A percentile compares a stretch with the other conserved stretches of the same genome.
phyloP scores from a whole-genome alignment of 2,329 filamentous ascomycete genomes.

The Sporothrix inflata region DNA sequence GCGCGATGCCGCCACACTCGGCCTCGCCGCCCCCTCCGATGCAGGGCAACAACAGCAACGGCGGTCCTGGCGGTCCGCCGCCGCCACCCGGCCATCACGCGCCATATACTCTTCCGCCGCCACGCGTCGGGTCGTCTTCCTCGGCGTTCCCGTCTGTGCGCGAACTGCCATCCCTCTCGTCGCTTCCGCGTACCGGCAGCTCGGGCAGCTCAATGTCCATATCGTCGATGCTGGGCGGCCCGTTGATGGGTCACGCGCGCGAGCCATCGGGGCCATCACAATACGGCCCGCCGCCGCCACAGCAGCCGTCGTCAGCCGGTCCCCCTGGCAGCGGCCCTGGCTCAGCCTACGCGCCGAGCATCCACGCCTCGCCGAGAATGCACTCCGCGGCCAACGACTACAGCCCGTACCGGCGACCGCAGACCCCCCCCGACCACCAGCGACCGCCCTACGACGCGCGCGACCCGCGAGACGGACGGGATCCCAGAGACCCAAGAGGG shows the following conservation, averaged over 20 bases:
- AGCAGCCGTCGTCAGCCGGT: neutral
- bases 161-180: slow-evolving; percentile 56
- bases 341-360: slow-evolving; percentile 50
- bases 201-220: slow-evolving; percentile 63
- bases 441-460: slow-evolving; percentile 54
- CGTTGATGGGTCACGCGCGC: slow-evolving; percentile 44
- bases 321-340: slow-evolving; percentile 44
- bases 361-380: slow-evolving; percentile 61
- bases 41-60: slow-evolving; percentile 8
- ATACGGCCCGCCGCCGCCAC: slow-evolving; percentile 40
- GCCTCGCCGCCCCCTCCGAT: slow-evolving; percentile 34
- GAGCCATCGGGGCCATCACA: slow-evolving; percentile 43
- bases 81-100: slow-evolving; percentile 36
- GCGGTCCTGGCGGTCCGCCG: slow-evolving; percentile 30
- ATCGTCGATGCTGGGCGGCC: slow-evolving; percentile 62
- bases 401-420: slow-evolving; percentile 65
- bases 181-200: slow-evolving; percentile 52
- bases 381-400: slow-evolving; percentile 62
- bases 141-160: slow-evolving; percentile 53
- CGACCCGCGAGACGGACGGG: slow-evolving; percentile 50
- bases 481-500: slow-evolving; percentile 45
- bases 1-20: slow-evolving; percentile 49
- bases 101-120: slow-evolving; percentile 52
- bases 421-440: slow-evolving; percentile 69
- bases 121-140: slow-evolving; percentile 49